phyloP scores from a whole-genome alignment of 2,329 filamentous ascomycete genomes.

The Cercospora sp. region DNA sequence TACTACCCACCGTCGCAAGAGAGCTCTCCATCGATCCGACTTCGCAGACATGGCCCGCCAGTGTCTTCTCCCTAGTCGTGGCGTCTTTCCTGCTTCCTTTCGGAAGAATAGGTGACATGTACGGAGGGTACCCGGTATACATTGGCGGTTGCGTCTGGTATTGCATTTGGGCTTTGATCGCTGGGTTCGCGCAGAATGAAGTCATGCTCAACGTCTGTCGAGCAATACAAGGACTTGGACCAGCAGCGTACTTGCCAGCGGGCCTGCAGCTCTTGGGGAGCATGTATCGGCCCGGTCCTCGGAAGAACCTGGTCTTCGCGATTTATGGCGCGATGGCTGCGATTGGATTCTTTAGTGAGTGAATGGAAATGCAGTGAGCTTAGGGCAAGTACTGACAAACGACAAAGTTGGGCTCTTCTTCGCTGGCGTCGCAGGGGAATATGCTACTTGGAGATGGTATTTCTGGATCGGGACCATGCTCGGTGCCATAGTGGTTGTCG shows the following conservation, averaged over 20 bases:
- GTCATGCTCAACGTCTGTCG: slow-evolving; percentile 42
- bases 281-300: slow-evolving; percentile 41
- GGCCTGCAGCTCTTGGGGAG: slow-evolving; percentile 39
- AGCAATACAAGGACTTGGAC: slow-evolving; percentile 42
- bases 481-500: slow-evolving; percentile 47
- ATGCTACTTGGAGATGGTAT: slow-evolving; percentile 64
- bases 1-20: slow-evolving; percentile 65
- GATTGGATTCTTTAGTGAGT: slow-evolving; percentile 56
- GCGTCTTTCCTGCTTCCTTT: slow-evolving; percentile 53
- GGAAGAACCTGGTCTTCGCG: slow-evolving; percentile 42
- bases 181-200: slow-evolving; percentile 38
- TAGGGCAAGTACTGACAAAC: background rate
- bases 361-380: background rate
- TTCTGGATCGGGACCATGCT: slow-evolving; percentile 66
- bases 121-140: slow-evolving; percentile 63
- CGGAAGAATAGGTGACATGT: slow-evolving; percentile 55
- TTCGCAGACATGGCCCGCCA: slow-evolving; percentile 58
- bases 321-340: slow-evolving; percentile 55
- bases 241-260: slow-evolving; percentile 40
- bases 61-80: slow-evolving; percentile 53
- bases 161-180: slow-evolving; percentile 37
- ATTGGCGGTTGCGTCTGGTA: slow-evolving; percentile 57
- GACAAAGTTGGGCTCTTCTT: slow-evolving; percentile 60
- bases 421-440: slow-evolving; percentile 59
- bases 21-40: slow-evolving; percentile 67